Conservation (phyloP, 345 rosid genomes). For the Eucalyptus victrix region DNA sequence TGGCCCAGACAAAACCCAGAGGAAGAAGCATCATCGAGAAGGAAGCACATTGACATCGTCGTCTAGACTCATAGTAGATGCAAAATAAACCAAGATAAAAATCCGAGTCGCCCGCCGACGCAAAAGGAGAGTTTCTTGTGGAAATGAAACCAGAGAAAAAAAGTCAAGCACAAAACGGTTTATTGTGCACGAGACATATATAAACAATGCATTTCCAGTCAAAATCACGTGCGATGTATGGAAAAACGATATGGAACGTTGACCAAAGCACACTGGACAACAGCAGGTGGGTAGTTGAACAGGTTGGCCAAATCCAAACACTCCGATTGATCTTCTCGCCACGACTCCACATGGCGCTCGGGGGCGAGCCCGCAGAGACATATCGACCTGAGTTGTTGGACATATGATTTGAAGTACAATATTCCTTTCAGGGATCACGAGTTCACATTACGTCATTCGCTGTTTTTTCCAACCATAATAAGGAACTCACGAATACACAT, state of each 20-base stretch:
- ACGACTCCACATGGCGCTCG: accelerated
- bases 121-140: background rate
- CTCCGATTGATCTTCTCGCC: too few relatives aligned
- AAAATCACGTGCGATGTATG: background rate
- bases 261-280: background rate
- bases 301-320: too few relatives aligned
- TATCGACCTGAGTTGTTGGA: too few relatives aligned
- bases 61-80: background rate
- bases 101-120: background rate
- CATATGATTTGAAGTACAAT: too few relatives aligned
- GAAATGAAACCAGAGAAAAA: background rate
- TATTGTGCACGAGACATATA: background rate
- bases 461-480: too few relatives aligned
- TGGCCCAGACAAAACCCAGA: background rate
- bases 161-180: background rate
- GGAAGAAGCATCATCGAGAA: background rate
- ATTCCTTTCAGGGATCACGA: accelerated
- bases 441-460: accelerated
- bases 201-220: background rate
- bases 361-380: accelerated
- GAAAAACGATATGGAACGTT: background rate
- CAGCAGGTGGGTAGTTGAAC: background rate
- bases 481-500: too few relatives aligned
- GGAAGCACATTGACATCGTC: background rate
- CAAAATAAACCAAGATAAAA: background rate